phyloP scores from a whole-genome alignment of 129 eudicot genomes.

The Rutidosis leptorrhynchoides region DNA sequence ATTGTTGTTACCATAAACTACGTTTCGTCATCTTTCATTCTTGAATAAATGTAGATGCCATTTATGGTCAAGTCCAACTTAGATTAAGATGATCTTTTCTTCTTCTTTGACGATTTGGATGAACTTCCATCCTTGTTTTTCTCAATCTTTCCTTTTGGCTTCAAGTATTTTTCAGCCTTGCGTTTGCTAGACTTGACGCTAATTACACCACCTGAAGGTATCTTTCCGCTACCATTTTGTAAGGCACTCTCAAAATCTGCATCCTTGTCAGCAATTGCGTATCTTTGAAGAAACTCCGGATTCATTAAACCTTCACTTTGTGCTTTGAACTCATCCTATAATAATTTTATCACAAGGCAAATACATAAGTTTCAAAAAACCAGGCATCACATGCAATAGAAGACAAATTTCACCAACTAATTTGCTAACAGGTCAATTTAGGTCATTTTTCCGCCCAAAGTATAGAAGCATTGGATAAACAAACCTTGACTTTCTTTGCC shows the following conservation, averaged over 20 bases:
- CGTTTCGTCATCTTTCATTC: neutral
- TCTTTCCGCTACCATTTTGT: conserved; percentile 57
- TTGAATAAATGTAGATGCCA: neutral
- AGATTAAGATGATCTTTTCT: conserved; percentile 36
- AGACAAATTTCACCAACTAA: neutral
- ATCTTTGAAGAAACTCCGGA: conserved; percentile 65
- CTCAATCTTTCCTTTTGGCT: conserved; percentile 35
- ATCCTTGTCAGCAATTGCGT: conserved; percentile 70
- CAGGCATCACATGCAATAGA: neutral
- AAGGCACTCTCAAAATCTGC: conserved; percentile 74
- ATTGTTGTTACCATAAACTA: neutral
- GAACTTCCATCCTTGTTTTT: conserved; percentile 49
- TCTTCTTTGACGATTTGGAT: conserved; percentile 72
- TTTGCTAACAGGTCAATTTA: neutral
- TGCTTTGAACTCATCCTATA: conserved; percentile 66
- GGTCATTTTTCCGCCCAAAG: neutral
- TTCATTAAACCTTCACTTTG: conserved; percentile 50
- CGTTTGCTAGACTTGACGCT: conserved; percentile 68
- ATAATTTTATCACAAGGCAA: neutral
- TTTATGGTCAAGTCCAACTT: conserved; percentile 22
- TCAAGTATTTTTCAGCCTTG: conserved; percentile 38
- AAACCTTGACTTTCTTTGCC: conserved; percentile 82
- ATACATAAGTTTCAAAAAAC: conserved; percentile 5
- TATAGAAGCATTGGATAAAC: neutral
- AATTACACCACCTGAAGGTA: conserved; percentile 53